phyloP scores from a whole-genome alignment of 352 stramenopile genomes.

The Phytophthora sp. region DNA sequence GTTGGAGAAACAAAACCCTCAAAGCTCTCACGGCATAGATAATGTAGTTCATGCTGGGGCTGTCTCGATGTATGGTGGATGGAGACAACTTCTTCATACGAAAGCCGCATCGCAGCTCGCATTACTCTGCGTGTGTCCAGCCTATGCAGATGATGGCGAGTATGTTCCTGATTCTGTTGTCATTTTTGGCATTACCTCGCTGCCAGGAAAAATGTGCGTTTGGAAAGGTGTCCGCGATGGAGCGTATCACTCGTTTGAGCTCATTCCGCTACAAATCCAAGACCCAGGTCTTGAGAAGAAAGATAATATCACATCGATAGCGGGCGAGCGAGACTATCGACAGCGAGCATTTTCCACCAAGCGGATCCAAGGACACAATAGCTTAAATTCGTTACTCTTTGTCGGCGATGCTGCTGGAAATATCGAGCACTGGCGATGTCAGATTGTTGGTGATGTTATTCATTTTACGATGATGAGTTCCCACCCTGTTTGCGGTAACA shows the following conservation, averaged over 20 bases:
- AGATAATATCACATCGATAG: constrained; percentile 75
- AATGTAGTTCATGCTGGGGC: constrained; percentile 63
- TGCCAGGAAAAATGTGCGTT: constrained; percentile 57
- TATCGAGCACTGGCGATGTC: constrained; percentile 83
- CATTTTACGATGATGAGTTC: constrained; percentile 82
- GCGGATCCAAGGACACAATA: constrained; percentile 28
- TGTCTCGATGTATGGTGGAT: constrained; percentile 82
- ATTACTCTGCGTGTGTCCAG: constrained; percentile 69
- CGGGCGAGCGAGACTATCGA: constrained; percentile 78
- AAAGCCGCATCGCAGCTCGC: constrained; percentile 39
- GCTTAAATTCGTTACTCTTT: constrained; percentile 82
- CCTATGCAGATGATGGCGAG: constrained; percentile 80
- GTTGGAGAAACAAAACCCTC: constrained; percentile 34
- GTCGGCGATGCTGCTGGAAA: constrained; percentile 59
- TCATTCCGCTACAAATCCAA: constrained; percentile 58
- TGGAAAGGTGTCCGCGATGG: constrained; percentile 67
- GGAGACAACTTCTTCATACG: constrained; percentile 51
- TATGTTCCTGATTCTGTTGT: constrained; percentile 73
- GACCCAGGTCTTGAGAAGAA: constrained; percentile 52
- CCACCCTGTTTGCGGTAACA: constrained; percentile 16
- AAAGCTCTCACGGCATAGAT: constrained; percentile 28
- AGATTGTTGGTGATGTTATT: constrained; percentile 50
- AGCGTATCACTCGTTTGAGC: constrained; percentile 46
- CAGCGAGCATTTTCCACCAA: constrained; percentile 79
- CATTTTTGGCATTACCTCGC: constrained; percentile 63